Percentiles rank a stretch among this genome's conserved stretches.
Conservation (phyloP, 164 flowering plant species). For the Vitis cinerea region DNA sequence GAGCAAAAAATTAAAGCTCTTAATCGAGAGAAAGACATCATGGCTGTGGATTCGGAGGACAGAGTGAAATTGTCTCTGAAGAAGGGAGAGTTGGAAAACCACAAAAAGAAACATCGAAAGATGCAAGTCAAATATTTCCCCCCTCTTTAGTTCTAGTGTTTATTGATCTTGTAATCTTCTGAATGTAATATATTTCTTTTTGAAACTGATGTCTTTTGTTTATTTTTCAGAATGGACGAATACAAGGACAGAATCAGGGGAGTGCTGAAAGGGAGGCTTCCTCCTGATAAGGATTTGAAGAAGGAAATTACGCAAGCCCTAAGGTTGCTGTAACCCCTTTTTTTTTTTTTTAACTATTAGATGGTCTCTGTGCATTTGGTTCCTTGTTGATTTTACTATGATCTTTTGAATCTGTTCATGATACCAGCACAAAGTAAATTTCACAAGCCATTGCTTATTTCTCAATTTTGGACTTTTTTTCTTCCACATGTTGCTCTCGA, state of each 20-base stretch:
- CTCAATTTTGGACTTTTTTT: too few species aligned
- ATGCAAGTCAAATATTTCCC: constrained; percentile 44
- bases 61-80: constrained; percentile 66
- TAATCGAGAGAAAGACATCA: constrained; percentile 59
- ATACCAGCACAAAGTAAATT: too few species aligned
- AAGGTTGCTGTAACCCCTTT: constrained; percentile 14
- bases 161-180: not conserved
- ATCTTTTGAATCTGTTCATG: not conserved
- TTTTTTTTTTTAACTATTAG: not conserved
- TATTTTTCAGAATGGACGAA: constrained; percentile 73
- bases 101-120: constrained; percentile 66
- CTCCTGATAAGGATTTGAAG: constrained; percentile 82
- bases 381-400: not conserved
- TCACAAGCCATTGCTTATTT: too few species aligned
- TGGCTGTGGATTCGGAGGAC: constrained; percentile 77
- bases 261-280: constrained; percentile 89
- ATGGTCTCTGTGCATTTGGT: not conserved
- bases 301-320: constrained; percentile 64
- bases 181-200: not conserved
- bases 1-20: constrained; percentile 62
- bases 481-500: too few species aligned
- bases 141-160: not conserved
- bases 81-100: constrained; percentile 70
- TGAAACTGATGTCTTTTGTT: constrained; percentile 7
- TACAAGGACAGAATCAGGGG: constrained; percentile 67